Evolutionary conservation across 306 rosid genomes (phyloP), one percentile per base, ranked within the genome.

Genomic region (Vicia faba): DNA sequence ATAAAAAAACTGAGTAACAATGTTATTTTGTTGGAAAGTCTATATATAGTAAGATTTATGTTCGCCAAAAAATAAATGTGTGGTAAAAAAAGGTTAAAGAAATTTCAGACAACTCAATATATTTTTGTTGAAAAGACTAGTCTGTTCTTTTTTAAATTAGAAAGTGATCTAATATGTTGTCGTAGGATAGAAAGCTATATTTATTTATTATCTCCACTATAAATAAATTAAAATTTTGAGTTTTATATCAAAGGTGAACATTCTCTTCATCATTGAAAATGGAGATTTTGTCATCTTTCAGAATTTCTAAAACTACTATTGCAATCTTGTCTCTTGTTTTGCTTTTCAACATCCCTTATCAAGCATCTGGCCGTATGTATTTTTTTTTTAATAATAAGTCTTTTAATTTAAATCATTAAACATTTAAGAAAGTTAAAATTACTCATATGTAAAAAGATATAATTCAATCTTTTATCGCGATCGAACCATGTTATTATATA

Each of bases 311-410:
- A 57, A 43, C 5, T 57, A 18, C 58, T 58, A 9, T 43, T 0
- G 11, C 25, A 69, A 57, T 57, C n/a, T 16, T 69, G 29, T 43
- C 11, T 11, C 11, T 57, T 11, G 14, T 44, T 43, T 57, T 69
- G 10, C 33, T 56, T 55, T 57, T 13, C n/a, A 5, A 28, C 33
- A 11, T 41, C 7, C 26, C 56, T 16, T 29, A 56, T 40, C 26
- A 12, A 5, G 49, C 33, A 2, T 18, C 26, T 40, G 74, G 65
- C 9, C 0, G 38, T 33, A 14, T 45, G 51, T 14, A 45, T 13
- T 5, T 44, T 45, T 44, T n/a, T 1, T n/a, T 5, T 6, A 2
- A 5, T 45, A n/a, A n/a, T n/a, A 6, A 5, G 5, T 2, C 2
- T 45, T 2, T 45, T 14, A n/a, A 45, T 14, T 5, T 14, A 45